These are phyloP conservation scores for Pseudogymnoascus sp. DNA, from an alignment of 2,329 filamentous ascomycete species.

Conservation along the genomic window DNA sequence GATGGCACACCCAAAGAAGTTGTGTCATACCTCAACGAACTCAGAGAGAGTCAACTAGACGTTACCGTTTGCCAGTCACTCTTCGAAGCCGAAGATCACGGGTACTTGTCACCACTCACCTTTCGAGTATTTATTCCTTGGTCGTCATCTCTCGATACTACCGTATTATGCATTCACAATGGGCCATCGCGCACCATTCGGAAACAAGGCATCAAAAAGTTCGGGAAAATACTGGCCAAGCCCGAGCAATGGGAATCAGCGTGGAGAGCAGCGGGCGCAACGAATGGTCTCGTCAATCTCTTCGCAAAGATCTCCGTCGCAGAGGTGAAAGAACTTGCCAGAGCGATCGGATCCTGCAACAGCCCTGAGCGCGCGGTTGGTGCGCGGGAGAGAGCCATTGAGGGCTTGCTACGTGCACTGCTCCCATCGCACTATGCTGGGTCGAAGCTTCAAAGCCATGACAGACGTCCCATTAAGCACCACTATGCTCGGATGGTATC, in stretches of 20 bases:
- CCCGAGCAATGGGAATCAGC: constrained; percentile 10
- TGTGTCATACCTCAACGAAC: constrained; percentile 11
- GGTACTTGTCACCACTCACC: constrained; percentile 4
- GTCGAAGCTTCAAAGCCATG: constrained; percentile 9
- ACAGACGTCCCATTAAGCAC: constrained; percentile 12
- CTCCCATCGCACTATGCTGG: constrained; percentile 13
- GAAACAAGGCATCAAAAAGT: constrained; percentile 11
- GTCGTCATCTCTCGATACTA: not conserved
- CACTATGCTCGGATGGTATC: constrained; percentile 11
- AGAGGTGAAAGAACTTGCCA: constrained; percentile 9
- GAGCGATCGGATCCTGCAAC: constrained; percentile 10
- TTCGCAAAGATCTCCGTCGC: constrained; percentile 11
- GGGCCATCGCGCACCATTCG: constrained; percentile 8
- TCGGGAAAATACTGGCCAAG: constrained; percentile 11
- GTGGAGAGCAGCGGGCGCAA: constrained; percentile 12
- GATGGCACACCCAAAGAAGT: constrained; percentile 9
- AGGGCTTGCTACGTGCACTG: constrained; percentile 11
- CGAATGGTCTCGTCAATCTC: constrained; percentile 9
- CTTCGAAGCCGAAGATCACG: constrained; percentile 7
- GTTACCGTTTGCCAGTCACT: constrained; percentile 8
- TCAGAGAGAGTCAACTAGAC: constrained; percentile 5
- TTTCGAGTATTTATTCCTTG: constrained; percentile 10
- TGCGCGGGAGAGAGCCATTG: constrained; percentile 11
- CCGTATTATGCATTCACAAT: constrained; percentile 9
- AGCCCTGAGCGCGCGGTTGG: not conserved